Percentiles rank a stretch among this genome's conserved stretches.
Evolutionary conservation across 2,329 filamentous ascomycete genomes (phyloP).

Genomic region (Talaromyces piceae): DNA sequence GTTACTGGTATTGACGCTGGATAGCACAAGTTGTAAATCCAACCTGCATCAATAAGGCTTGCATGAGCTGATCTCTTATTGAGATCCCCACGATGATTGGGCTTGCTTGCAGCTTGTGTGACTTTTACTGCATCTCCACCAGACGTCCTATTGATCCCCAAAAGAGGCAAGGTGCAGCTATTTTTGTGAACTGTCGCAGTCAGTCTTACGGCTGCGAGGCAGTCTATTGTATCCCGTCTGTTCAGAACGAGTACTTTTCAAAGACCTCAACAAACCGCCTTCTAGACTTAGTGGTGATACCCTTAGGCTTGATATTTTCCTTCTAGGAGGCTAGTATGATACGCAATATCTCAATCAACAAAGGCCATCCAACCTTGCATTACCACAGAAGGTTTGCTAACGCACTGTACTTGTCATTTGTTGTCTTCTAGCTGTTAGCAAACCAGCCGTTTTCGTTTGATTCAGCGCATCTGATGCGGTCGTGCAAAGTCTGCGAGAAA

Average conservation of each 20-base stretch:
- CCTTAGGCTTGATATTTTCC: no score
- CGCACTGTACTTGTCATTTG: not conserved
- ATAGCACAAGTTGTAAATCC: not conserved
- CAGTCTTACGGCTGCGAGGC: not conserved
- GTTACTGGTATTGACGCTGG: not conserved
- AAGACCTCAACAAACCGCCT: no score
- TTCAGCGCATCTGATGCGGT: not conserved
- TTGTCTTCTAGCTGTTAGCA: not conserved
- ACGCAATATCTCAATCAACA: no score
- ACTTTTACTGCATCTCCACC: not conserved
- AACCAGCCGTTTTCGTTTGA: not conserved
- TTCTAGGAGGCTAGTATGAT: no score
- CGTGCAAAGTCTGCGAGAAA: not conserved
- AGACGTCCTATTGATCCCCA: conserved; percentile 20
- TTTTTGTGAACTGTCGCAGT: not conserved
- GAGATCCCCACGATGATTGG: not conserved
- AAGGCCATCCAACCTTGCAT: no score
- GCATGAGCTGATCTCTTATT: not conserved
- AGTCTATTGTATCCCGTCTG: not conserved
- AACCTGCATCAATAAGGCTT: not conserved
- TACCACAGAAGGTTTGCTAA: no score
- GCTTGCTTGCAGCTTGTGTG: not conserved
- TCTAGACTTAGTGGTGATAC: no score
- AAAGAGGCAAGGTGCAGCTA: conserved; percentile 14
- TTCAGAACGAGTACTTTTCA: no score